Conservation (phyloP, 495 filamentous ascomycete genomes). For the Penicillium goetzii region DNA sequence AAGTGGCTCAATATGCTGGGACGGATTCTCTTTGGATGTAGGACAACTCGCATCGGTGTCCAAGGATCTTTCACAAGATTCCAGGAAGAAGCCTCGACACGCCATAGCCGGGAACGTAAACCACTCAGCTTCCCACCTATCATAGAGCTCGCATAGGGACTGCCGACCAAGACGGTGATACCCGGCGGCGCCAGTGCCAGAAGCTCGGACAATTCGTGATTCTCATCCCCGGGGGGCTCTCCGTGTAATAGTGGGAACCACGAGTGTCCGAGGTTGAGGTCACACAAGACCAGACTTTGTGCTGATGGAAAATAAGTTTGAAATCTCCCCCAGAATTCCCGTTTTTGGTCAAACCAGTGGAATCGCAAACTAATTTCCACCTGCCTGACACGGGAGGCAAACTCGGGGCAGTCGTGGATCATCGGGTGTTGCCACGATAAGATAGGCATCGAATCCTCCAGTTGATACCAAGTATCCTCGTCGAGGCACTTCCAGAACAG, state of each 20-base stretch:
- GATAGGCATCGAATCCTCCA: not conserved
- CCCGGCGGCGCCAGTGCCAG: not conserved
- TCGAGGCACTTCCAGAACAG: not conserved
- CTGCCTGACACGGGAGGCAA: not conserved
- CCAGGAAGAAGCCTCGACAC: not conserved
- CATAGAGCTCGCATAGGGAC: too few species aligned
- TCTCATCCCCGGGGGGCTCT: not conserved
- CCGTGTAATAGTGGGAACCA: not conserved
- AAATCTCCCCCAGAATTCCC: not conserved
- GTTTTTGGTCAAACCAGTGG: not conserved
- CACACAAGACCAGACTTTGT: not conserved
- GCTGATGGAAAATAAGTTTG: not conserved
- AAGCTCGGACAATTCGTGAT: not conserved
- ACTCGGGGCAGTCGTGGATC: not conserved
- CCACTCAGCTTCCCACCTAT: not conserved
- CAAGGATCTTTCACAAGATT: not conserved
- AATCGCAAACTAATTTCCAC: not conserved
- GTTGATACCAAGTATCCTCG: not conserved
- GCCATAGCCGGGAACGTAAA: not conserved
- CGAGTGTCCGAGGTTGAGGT: not conserved
- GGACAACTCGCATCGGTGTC: not conserved
- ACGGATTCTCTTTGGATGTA: not conserved
- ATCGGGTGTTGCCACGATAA: not conserved
- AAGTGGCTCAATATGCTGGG: not conserved
- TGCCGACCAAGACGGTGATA: not conserved